Percentiles rank a stretch among this genome's conserved stretches.
Conservation (phyloP, 768 basidiomycete species). For the Boletus subparvulus region DNA sequence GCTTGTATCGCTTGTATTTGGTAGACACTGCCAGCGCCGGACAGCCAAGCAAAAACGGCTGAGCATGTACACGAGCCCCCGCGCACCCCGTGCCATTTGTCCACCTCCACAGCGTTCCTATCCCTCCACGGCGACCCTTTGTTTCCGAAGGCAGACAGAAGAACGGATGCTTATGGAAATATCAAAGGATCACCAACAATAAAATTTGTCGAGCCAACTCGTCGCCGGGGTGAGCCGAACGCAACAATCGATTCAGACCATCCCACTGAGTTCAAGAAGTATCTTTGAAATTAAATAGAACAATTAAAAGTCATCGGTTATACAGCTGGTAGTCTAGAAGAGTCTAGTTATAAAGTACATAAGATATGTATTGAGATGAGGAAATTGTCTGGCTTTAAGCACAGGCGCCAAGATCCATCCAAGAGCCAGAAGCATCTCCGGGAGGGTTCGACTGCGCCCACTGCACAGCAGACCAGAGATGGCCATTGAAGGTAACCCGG, state of each 20-base stretch:
- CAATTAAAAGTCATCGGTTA: not conserved
- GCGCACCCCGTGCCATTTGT: constrained; percentile 14
- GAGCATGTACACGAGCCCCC: constrained; percentile 12
- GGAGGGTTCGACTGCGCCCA: constrained; percentile 23
- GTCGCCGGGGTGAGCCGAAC: too few species aligned
- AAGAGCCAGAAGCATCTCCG: constrained; percentile 27
- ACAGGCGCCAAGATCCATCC: constrained; percentile 25
- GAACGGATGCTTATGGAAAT: not conserved
- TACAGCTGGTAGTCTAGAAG: too few species aligned
- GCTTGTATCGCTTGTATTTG: not conserved
- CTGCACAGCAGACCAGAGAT: constrained; percentile 26
- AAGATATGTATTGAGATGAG: not conserved
- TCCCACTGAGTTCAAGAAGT: too few species aligned
- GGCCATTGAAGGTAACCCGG: constrained; percentile 11
- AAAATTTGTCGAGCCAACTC: not conserved
- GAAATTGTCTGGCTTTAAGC: not conserved
- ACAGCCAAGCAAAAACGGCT: constrained; percentile 21
- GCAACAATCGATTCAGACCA: too few species aligned
- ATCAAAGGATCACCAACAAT: not conserved
- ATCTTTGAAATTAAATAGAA: too few species aligned
- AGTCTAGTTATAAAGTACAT: not conserved
- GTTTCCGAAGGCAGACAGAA: not conserved
- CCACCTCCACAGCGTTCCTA: not conserved
- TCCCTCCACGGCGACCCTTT: not conserved
- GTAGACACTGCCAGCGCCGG: not conserved